A percentile compares a stretch with the other conserved stretches of the same genome.
These are phyloP conservation scores for Flammula alnicola DNA, from an alignment of 1,284 basidiomycete species.

Conservation along the genomic window DNA sequence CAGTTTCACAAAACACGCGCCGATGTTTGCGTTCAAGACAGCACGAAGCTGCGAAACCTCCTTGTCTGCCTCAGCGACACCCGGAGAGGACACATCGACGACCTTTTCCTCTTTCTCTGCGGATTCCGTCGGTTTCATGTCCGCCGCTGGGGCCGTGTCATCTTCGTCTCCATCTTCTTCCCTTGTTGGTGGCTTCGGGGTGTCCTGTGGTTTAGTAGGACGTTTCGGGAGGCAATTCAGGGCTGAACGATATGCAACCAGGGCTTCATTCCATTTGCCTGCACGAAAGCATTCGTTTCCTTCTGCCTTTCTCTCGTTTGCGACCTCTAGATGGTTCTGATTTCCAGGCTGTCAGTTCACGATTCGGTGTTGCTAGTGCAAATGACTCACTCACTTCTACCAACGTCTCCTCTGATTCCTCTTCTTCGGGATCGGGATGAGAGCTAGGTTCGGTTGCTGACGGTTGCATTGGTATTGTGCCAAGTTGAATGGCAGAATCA, in stretches of 20 bases:
- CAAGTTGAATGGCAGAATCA: not conserved
- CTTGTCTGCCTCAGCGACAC: constrained; percentile 36
- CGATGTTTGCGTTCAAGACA: constrained; percentile 79
- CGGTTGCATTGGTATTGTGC: not conserved
- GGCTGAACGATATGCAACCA: constrained; percentile 64
- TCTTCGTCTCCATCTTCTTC: constrained; percentile 17
- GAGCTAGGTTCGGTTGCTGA: not conserved
- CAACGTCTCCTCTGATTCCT: not conserved
- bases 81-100: constrained; percentile 25
- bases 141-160: constrained; percentile 4
- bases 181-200: constrained; percentile 16
- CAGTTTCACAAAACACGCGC: constrained; percentile 77
- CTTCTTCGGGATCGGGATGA: not conserved
- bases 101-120: constrained; percentile 20
- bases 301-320: constrained; percentile 60
- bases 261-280: constrained; percentile 66
- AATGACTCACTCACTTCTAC: constrained; percentile 6
- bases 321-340: constrained; percentile 44
- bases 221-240: constrained; percentile 60
- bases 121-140: not conserved
- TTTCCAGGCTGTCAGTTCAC: too few species aligned
- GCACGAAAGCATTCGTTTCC: constrained; percentile 44
- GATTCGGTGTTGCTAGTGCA: too few species aligned
- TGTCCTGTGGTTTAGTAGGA: constrained; percentile 22
- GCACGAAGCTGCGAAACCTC: constrained; percentile 64